A percentile compares a stretch with the other conserved stretches of the same genome.
Evolutionary conservation across 495 filamentous ascomycete genomes (phyloP).

Genomic region (Tuber calosporum): DNA sequence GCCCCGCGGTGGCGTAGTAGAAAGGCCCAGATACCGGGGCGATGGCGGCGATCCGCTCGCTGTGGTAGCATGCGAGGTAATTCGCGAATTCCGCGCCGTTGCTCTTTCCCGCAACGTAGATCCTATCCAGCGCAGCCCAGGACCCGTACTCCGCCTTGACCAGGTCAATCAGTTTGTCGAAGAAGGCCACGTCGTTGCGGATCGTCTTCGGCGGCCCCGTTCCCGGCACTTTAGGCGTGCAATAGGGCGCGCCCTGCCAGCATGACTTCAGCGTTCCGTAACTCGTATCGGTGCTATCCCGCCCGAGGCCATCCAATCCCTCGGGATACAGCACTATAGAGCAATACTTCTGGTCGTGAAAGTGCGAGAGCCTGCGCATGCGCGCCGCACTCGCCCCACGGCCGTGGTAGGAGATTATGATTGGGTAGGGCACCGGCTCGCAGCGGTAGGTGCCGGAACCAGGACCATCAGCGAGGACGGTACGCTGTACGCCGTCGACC

Average conservation of each 20-base stretch:
- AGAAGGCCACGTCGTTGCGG: neutral
- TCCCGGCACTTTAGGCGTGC: neutral
- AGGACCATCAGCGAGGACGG: neutral
- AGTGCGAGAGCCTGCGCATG: neutral
- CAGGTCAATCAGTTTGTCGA: neutral
- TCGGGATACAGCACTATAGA: neutral
- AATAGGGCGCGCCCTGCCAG: constrained; percentile 5
- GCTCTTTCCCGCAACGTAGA: constrained; percentile 1
- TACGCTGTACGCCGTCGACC: neutral
- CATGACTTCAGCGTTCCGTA: neutral
- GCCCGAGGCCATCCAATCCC: neutral
- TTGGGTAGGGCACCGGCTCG: neutral
- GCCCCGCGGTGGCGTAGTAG: neutral
- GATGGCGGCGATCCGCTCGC: neutral
- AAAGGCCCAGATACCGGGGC: neutral
- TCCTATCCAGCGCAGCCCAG: neutral
- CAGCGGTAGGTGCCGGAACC: neutral
- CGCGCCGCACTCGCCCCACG: neutral
- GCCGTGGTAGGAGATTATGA: constrained; percentile 8
- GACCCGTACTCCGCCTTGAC: neutral
- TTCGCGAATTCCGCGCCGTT: constrained; percentile 3
- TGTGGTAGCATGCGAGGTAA: neutral
- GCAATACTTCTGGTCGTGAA: constrained; percentile 2
- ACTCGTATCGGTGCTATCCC: neutral
- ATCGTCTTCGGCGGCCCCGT: neutral